Base-by-base conservation (phyloP, 352 stramenopile species). In the Pythium aquatile region DNA sequence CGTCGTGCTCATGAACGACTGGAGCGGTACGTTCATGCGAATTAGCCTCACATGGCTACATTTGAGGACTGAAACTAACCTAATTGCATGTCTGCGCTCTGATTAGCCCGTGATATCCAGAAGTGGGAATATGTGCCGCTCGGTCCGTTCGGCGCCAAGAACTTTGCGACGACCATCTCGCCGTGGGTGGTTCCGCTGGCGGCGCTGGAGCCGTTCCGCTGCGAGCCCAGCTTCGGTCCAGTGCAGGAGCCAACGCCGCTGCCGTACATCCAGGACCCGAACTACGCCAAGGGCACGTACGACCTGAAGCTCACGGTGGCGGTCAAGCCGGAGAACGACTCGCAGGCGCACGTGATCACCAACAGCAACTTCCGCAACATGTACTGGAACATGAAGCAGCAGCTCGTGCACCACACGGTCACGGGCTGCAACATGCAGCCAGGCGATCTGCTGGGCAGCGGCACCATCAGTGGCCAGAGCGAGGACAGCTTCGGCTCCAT, bases 81-180 rank as follows among this genome's bases (percentile, higher is more conserved):
- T 46, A 46, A 40, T 33, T 26, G 39, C 14, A 24, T 33, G 35
- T 35, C 35, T 40, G 29, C 44, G 42, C 20, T 46, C n/a, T 26
- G 37, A 29, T 51, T 57, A 91, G 85, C 84, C 53, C 85, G 87
- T 33, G 84, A 97, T 56, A 90, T 98, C 69, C 90, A 98, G 78
- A 98, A 97, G 75, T 99, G 93, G 92, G 96, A 99, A 78, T 99
- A 99, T 74, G 93, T 99, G 40, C 97, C 97, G 28, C 81, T 99
- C 9, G 97, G 97, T 29, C 96, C 97, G 6, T 99, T 99, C 71
- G 95, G 89, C 46, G 84, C 92, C 65, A 99, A 99, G 78, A 99
- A 99, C 74, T 98, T 98, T 75, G 92, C 85, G 3, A 98, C 96
- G 6, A 98, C 95, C 5, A 98, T 99, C 68, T 98, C 87, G 48